Conservation (phyloP, 768 basidiomycete genomes). For the Porphyrellus cyaneotinctus region DNA sequence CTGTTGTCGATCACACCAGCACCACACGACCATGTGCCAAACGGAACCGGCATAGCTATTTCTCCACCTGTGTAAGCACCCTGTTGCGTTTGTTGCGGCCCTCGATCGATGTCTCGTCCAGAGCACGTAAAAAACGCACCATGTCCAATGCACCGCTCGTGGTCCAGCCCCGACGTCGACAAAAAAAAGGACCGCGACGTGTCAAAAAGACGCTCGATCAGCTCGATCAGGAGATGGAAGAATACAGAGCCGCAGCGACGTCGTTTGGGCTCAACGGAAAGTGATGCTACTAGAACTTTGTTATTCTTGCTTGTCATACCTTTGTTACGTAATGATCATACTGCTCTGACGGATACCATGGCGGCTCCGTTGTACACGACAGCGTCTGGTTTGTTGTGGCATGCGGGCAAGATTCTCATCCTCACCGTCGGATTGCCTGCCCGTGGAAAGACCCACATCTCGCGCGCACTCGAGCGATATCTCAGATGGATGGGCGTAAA, state of each 20-base stretch:
- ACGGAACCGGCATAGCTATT: conserved; percentile 4
- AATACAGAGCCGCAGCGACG: conserved; percentile 51
- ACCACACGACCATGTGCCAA: conserved; percentile 16
- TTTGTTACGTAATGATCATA: conserved; percentile 16
- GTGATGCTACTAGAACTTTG: neutral
- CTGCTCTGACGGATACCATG: conserved; percentile 36
- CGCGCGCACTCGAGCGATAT: conserved; percentile 93
- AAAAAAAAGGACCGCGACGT: conserved; percentile 73
- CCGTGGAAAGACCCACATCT: conserved; percentile 95
- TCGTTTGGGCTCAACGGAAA: conserved; percentile 12
- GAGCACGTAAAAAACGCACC: conserved; percentile 20
- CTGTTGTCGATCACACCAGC: conserved; percentile 1
- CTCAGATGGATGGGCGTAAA: conserved; percentile 98
- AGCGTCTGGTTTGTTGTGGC: conserved; percentile 78
- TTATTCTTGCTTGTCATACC: neutral
- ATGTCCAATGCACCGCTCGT: conserved; percentile 20
- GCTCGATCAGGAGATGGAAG: conserved; percentile 79
- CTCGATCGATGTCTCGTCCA: conserved; percentile 4
- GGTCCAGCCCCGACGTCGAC: conserved; percentile 38
- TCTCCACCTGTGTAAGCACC: conserved; percentile 10
- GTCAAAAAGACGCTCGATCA: conserved; percentile 64
- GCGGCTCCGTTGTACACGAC: conserved; percentile 96
- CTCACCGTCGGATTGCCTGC: conserved; percentile 92
- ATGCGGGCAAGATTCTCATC: conserved; percentile 93
- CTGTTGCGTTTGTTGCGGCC: neutral